Evolutionary conservation across 345 rosid genomes (phyloP).

Genomic region (Eucalyptus paniculata): DNA sequence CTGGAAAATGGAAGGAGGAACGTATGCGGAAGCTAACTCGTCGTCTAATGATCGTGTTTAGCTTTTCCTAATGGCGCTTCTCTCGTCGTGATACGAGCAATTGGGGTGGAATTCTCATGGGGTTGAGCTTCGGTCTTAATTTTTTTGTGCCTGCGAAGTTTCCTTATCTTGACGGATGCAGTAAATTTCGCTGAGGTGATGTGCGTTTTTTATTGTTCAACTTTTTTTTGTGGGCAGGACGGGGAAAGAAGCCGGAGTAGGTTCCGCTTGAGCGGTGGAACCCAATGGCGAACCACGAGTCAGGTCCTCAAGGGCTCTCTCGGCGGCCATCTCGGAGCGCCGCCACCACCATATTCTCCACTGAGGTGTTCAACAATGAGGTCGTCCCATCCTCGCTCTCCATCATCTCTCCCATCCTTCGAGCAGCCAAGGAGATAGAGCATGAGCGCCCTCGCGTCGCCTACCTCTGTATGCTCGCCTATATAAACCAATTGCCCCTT

Average conservation of each 20-base stretch:
- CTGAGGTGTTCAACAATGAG: slow-evolving; percentile 89
- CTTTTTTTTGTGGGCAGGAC: background rate
- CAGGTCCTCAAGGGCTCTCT: slow-evolving; percentile 5
- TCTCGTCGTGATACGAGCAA: background rate
- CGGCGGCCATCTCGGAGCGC: slow-evolving; percentile 92
- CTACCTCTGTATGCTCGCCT: slow-evolving; percentile 59
- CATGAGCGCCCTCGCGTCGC: slow-evolving; percentile 96
- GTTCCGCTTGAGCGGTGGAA: background rate
- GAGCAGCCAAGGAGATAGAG: slow-evolving; percentile 78
- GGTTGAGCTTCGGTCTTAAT: background rate
- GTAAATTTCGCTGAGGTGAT: background rate
- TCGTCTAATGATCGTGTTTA: background rate
- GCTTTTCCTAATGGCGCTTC: background rate
- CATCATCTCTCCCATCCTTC: slow-evolving; percentile 81
- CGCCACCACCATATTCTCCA: slow-evolving; percentile 70
- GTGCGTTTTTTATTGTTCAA: background rate
- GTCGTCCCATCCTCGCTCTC: slow-evolving; percentile 89
- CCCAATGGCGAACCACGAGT: background rate
- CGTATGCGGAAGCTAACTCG: background rate
- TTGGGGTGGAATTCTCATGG: background rate
- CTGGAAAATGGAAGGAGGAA: background rate
- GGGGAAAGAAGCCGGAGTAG: background rate
- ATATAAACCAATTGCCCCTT: background rate
- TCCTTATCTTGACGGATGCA: background rate
- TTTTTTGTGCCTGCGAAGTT: background rate